Evolutionary conservation across 208 protist genomes (phyloP), one percentile per base, ranked within the genome.

Genomic region (Willaertia magna): DNA sequence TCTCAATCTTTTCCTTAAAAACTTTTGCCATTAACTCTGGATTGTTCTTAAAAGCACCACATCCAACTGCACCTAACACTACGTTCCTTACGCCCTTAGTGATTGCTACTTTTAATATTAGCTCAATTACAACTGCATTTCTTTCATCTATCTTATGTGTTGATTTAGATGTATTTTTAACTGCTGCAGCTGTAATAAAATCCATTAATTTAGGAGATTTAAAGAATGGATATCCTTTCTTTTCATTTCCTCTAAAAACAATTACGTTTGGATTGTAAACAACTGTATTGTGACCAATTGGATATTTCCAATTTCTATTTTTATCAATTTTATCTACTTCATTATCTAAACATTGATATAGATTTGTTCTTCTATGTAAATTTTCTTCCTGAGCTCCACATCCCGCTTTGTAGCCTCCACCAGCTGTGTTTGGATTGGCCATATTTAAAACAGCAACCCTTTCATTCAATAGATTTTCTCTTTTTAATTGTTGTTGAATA

Each of bases 341-440:
- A 74, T 74, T 20, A 4, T 74, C n/a, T 4, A 87, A 48, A 42
- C 75, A 79, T 49, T 55, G 59, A 34, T 26, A 59, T 18, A 87
- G 40, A 42, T 87, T 87, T 20, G 39, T 86, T 76, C 85, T 75
- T 52, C 85, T 30, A 20, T 86, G 79, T 14, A 87, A 14, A 48
- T 87, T 87, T 76, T 87, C 85, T 14, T 87, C 85, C 84, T 87
- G 85, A 39, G 85, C 85, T 34, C 85, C 85, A 74, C 59, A 26
- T 40, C 59, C 59, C 6, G 12, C 2, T 43, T 76, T 2, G 26
- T 75, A 82, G 14, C 85, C 85, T 43, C 44, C 46, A 18, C 85
- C 85, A 30, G 85, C 79, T 20, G 11, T 52, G 1, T 55, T 79
- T 4, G 51, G 22, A 52, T 43, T 82, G 11, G 46, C 85, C 85